Percentiles rank a stretch among this genome's conserved stretches.
Evolutionary conservation across 129 eudicot species (phyloP).

Genomic region (Pittosporum tobira): DNA sequence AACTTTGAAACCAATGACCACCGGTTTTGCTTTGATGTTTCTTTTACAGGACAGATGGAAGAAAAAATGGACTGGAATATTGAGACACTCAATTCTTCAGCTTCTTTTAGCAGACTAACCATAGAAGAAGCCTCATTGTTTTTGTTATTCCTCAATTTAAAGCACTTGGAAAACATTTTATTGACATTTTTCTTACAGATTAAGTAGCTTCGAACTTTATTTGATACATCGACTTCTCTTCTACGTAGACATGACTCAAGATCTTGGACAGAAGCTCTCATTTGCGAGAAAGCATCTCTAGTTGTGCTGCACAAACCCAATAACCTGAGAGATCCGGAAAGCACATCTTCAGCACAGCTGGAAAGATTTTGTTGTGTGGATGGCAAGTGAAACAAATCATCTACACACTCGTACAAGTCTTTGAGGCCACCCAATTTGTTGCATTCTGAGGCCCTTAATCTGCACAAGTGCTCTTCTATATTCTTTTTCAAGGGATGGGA

Average conservation of each 20-base stretch:
- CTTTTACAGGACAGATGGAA: background rate
- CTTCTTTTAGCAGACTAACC: background rate
- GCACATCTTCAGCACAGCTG: slow-evolving; percentile 5
- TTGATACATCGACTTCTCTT: slow-evolving; percentile 8
- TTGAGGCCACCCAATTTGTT: slow-evolving; percentile 10
- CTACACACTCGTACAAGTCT: slow-evolving; percentile 13
- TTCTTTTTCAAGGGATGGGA: background rate
- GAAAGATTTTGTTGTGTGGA: background rate
- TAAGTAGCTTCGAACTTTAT: background rate
- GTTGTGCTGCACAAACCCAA: slow-evolving; percentile 17
- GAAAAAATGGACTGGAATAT: background rate
- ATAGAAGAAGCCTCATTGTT: background rate
- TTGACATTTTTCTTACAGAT: background rate
- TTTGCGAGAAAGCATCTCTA: slow-evolving; percentile 14
- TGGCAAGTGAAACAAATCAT: slow-evolving; percentile 23
- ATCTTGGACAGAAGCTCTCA: slow-evolving; percentile 15
- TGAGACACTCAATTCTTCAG: background rate
- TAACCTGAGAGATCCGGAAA: slow-evolving; percentile 14
- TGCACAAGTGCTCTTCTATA: slow-evolving; percentile 12
- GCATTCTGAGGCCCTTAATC: slow-evolving; percentile 6
- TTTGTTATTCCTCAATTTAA: background rate
- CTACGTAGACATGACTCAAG: slow-evolving; percentile 8
- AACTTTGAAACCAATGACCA: background rate
- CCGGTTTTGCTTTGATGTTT: background rate
- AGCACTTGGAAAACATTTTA: background rate